phyloP scores from a whole-genome alignment of 257 asterid genomes.

The Solanum ahanhuiri region DNA sequence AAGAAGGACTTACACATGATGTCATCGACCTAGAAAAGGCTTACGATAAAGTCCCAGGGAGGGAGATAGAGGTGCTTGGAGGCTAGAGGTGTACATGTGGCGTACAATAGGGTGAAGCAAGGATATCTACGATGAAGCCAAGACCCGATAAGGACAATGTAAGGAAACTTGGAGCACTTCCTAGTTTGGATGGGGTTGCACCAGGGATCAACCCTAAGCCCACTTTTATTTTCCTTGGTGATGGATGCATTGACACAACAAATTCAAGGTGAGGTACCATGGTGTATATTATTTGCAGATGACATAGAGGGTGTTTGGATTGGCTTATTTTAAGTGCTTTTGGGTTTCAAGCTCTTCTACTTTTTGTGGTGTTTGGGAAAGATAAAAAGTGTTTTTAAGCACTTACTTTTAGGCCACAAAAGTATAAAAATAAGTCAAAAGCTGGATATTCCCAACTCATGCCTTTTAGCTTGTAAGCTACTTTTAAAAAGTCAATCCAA shows the following conservation, averaged over 20 bases:
- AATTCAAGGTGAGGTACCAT: background rate
- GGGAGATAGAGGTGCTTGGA: background rate
- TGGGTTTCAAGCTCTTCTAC: background rate
- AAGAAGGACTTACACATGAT: background rate
- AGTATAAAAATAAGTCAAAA: background rate
- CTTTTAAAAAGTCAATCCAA: background rate
- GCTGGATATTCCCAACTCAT: background rate
- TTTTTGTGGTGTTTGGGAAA: background rate
- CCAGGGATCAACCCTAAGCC: background rate
- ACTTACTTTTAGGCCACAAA: background rate
- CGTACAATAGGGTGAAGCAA: background rate
- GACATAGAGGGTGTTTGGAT: background rate
- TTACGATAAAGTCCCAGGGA: background rate
- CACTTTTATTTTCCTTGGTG: background rate
- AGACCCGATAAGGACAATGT: background rate
- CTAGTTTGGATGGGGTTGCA: background rate
- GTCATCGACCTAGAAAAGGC: background rate
- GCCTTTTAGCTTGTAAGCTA: background rate
- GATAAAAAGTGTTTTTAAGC: background rate
- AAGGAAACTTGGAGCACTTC: background rate
- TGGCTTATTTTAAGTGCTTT: background rate
- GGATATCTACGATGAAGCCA: background rate
- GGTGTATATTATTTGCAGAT: background rate
- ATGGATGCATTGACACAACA: background rate
- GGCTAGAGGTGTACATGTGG: background rate